These are phyloP conservation scores for Xanthoceras sorbifolium DNA, from an alignment of 345 rosid genomes.

Conservation along the genomic window DNA sequence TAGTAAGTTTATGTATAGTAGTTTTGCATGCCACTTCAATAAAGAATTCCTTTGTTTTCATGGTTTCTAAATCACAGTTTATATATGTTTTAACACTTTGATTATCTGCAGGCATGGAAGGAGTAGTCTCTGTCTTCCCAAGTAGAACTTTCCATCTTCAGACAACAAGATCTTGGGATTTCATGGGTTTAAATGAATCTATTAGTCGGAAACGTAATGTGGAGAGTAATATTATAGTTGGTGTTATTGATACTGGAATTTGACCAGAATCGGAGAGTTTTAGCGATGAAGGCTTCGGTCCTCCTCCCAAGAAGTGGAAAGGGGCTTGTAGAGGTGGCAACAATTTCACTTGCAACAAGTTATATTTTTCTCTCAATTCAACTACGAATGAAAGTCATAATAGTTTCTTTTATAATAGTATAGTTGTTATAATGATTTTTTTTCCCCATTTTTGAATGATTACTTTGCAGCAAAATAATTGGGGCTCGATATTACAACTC, in stretches of 20 bases:
- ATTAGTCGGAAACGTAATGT: not conserved
- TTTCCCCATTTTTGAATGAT: not conserved
- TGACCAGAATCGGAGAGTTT: constrained; percentile 56
- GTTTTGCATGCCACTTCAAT: too few species aligned
- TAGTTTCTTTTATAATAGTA: not conserved
- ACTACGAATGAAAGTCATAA: too few species aligned
- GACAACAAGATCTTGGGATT: constrained; percentile 56
- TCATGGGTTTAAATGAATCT: constrained; percentile 37
- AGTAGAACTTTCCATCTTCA: constrained; percentile 28
- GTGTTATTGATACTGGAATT: constrained; percentile 43
- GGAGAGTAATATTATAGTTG: constrained; percentile 40
- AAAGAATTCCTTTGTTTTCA: not conserved
- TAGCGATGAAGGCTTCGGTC: constrained; percentile 46
- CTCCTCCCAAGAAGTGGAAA: constrained; percentile 53
- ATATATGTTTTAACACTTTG: not conserved
- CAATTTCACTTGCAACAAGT: constrained; percentile 64
- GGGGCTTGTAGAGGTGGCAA: constrained; percentile 40
- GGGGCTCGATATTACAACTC: constrained; percentile 39
- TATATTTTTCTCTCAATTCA: not conserved
- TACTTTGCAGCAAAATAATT: constrained; percentile 41
- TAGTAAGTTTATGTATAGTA: constrained; percentile 20
- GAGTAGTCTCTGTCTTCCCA: constrained; percentile 42
- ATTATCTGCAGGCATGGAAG: constrained; percentile 23
- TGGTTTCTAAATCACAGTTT: too few species aligned
- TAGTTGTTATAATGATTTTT: not conserved